phyloP scores from a whole-genome alignment of 306 rosid genomes.

The Lathyrus sativus region DNA sequence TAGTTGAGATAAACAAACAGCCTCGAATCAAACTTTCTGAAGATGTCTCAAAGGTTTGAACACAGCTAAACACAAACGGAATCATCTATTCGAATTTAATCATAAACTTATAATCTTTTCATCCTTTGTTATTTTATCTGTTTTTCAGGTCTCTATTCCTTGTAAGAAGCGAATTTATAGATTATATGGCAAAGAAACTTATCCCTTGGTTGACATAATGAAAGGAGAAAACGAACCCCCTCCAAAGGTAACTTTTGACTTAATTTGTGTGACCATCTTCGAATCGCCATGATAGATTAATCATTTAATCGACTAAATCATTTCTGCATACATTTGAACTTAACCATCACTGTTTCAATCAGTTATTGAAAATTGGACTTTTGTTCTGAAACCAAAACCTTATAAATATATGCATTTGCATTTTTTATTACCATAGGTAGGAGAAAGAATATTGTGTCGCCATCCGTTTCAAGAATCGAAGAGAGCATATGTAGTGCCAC shows the following conservation, averaged over 20 bases:
- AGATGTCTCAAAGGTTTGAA: constrained; percentile 92
- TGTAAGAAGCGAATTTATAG: constrained; percentile 84
- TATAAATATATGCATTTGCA: neutral
- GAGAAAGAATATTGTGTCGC: constrained; percentile 88
- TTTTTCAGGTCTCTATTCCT: constrained; percentile 87
- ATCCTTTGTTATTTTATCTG: constrained; percentile 32
- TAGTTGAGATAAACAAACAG: constrained; percentile 90
- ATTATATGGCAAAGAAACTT: constrained; percentile 90
- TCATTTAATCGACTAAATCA: neutral
- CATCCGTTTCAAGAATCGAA: constrained; percentile 97
- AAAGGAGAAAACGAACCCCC: constrained; percentile 90
- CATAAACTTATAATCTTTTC: neutral
- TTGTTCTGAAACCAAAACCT: neutral
- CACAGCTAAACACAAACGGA: constrained; percentile 21
- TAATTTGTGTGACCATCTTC: neutral
- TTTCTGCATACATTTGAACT: neutral
- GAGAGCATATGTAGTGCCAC: constrained; percentile 98
- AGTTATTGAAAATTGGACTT: neutral
- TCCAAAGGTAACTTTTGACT: constrained; percentile 71
- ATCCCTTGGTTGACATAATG: constrained; percentile 90
- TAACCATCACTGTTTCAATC: neutral
- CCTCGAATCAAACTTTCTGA: constrained; percentile 98
- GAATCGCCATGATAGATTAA: neutral
- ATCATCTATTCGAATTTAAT: constrained; percentile 20
- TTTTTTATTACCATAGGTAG: constrained; percentile 58